phyloP scores from a whole-genome alignment of 2,329 filamentous ascomycete genomes.

The Curvularia sp. region DNA sequence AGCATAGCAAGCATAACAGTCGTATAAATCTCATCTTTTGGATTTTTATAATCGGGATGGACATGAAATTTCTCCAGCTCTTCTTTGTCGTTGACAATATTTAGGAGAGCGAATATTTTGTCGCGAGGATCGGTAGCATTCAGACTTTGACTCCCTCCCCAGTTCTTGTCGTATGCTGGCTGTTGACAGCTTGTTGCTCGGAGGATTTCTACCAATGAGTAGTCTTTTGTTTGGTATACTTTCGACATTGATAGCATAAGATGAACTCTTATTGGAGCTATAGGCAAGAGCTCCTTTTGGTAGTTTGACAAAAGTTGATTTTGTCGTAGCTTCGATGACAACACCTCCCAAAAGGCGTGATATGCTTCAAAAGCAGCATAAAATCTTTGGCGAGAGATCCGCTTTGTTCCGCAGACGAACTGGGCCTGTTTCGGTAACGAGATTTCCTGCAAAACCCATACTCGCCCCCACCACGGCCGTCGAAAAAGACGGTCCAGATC shows the following conservation, averaged over 20 bases:
- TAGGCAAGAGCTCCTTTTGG: background rate
- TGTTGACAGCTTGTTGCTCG: background rate
- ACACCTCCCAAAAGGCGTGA: background rate
- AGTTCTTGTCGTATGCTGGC: background rate
- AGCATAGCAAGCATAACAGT: constrained; percentile 3
- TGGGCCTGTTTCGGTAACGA: constrained; percentile 16
- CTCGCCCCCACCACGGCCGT: constrained; percentile 23
- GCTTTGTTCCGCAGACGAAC: constrained; percentile 20
- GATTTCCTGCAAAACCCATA: constrained; percentile 30
- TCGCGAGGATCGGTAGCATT: constrained; percentile 22
- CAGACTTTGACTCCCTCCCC: constrained; percentile 5
- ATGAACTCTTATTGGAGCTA: background rate
- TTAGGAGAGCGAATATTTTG: constrained; percentile 28
- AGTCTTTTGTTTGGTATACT: background rate
- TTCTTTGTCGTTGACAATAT: constrained; percentile 20
- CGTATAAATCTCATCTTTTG: background rate
- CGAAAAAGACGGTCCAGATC: constrained; percentile 13
- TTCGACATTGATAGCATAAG: background rate
- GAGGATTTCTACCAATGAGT: background rate
- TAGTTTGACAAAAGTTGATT: background rate
- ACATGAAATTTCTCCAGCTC: constrained; percentile 8
- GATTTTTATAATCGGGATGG: constrained; percentile 12
- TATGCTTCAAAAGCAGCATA: background rate
- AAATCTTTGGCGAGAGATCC: background rate
- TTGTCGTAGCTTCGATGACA: background rate